Conservation (phyloP, 345 rosid genomes). For the Eutrema heterophyllum region DNA sequence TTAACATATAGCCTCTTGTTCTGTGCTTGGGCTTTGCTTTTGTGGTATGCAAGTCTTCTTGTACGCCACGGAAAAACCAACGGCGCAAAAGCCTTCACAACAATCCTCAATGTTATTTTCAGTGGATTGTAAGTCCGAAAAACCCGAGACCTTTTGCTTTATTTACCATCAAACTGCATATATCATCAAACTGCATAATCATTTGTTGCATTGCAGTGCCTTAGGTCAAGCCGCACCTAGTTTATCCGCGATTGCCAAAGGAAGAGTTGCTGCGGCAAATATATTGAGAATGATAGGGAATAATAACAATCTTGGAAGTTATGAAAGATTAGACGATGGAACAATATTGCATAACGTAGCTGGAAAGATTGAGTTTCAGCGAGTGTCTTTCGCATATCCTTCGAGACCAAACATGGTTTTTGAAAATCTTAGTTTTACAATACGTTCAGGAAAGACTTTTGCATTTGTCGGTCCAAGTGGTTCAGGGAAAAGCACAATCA, state of each 20-base stretch:
- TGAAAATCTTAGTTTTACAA: constrained; percentile 58
- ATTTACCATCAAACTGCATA: constrained; percentile 7
- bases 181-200: constrained; percentile 3
- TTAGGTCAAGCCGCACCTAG: constrained; percentile 82
- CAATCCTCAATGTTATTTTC: constrained; percentile 65
- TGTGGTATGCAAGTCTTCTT: constrained; percentile 72
- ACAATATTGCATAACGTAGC: constrained; percentile 36
- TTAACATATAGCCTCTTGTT: constrained; percentile 61
- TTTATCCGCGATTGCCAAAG: constrained; percentile 72
- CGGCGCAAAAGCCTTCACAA: constrained; percentile 78
- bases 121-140: constrained; percentile 73
- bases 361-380: constrained; percentile 57
- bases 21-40: constrained; percentile 62
- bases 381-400: constrained; percentile 64
- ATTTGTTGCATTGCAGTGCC: constrained; percentile 37
- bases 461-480: constrained; percentile 91
- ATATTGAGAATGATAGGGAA: constrained; percentile 47
- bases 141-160: background rate
- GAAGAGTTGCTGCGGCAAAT: constrained; percentile 60
- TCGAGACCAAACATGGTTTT: constrained; percentile 55
- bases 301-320: constrained; percentile 20
- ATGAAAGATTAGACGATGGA: constrained; percentile 34
- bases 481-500: constrained; percentile 83
- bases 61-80: constrained; percentile 59
- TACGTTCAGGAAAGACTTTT: constrained; percentile 56